Conservation (phyloP, 2,329 filamentous ascomycete species). For the Diaporthe vaccinii region DNA sequence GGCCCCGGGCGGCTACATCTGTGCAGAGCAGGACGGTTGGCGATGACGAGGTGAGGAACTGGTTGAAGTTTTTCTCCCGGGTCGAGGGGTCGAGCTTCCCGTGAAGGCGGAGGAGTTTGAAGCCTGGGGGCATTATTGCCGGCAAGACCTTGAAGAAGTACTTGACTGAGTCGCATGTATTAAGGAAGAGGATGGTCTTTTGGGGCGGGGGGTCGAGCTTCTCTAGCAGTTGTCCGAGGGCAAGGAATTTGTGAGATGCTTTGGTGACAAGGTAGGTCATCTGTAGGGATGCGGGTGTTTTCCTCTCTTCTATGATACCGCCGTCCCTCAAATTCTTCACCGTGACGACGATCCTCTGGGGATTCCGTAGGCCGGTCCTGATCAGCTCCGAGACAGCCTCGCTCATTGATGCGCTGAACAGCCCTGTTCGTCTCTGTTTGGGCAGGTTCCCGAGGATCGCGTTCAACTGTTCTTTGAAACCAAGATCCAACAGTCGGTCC, state of each 20-base stretch:
- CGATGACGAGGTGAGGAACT: conserved; percentile 80
- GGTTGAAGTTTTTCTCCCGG: conserved; percentile 87
- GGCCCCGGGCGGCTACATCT: conserved; percentile 88
- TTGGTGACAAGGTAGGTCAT: conserved; percentile 86
- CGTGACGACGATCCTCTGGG: conserved; percentile 93
- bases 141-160: conserved; percentile 90
- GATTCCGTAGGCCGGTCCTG: conserved; percentile 90
- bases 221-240: conserved; percentile 77
- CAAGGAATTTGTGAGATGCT: conserved; percentile 84
- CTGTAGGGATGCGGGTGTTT: conserved; percentile 91
- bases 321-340: conserved; percentile 82
- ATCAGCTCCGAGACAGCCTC: conserved; percentile 96
- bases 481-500: conserved; percentile 90
- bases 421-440: conserved; percentile 91
- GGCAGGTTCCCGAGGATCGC: conserved; percentile 87
- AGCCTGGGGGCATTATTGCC: conserved; percentile 75
- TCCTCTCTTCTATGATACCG: conserved; percentile 79
- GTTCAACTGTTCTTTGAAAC: conserved; percentile 92
- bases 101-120: conserved; percentile 84
- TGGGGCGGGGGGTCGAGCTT: conserved; percentile 80
- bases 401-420: conserved; percentile 96
- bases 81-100: conserved; percentile 93
- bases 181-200: conserved; percentile 88
- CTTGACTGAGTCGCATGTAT: conserved; percentile 91
- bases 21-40: conserved; percentile 91